phyloP scores from a whole-genome alignment of 306 rosid genomes.

The Trifolium dubium region DNA sequence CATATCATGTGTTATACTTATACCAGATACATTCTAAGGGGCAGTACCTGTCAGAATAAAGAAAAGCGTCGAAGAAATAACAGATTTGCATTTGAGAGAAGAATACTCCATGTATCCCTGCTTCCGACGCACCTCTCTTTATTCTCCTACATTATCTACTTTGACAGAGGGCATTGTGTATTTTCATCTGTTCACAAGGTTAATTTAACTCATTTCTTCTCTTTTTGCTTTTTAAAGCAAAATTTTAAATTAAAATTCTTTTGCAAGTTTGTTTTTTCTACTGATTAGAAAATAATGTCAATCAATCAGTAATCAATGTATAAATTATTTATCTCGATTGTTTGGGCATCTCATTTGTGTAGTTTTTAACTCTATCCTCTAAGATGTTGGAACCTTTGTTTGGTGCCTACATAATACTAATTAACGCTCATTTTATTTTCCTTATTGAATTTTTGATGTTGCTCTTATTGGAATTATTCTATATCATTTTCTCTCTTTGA shows the following conservation, averaged over 20 bases:
- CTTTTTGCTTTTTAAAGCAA: neutral
- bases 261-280: constrained; percentile 7
- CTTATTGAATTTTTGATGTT: neutral
- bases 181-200: constrained; percentile 21
- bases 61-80: constrained; percentile 15
- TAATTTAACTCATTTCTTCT: neutral
- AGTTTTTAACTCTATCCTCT: constrained; percentile 13
- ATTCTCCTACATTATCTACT: constrained; percentile 37
- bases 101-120: constrained; percentile 30
- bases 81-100: constrained; percentile 19
- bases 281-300: constrained; percentile 29
- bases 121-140: neutral
- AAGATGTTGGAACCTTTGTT: neutral
- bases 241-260: neutral
- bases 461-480: neutral
- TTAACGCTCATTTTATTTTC: neutral
- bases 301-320: too few relatives aligned
- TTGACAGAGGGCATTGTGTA: constrained; percentile 37
- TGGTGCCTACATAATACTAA: neutral
- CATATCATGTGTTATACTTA: constrained; percentile 40
- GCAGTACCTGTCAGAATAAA: constrained; percentile 40
- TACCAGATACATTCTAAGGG: constrained; percentile 9
- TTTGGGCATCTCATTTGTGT: neutral
- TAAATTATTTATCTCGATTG: too few relatives aligned
- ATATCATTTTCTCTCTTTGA: neutral